A percentile compares a stretch with the other conserved stretches of the same genome.
Evolutionary conservation across 352 stramenopile genomes (phyloP).

Genomic region (Peronospora destructor): DNA sequence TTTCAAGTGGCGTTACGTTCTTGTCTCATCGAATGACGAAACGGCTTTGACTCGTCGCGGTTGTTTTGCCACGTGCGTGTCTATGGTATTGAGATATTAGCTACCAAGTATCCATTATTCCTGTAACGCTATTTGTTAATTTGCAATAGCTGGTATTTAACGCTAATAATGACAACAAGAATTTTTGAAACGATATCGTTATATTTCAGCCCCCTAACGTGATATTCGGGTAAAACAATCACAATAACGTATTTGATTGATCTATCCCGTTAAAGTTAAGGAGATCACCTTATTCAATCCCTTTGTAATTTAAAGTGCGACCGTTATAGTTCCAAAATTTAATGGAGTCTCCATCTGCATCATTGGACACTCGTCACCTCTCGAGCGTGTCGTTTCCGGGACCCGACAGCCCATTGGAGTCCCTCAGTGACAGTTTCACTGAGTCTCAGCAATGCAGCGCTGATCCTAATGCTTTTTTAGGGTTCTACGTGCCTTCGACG

Average conservation of each 20-base stretch:
- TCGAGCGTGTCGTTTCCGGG: constrained; percentile 25
- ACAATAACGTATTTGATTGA: too few relatives aligned
- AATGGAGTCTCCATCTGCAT: neutral
- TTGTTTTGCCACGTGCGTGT: constrained; percentile 31
- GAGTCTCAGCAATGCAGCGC: constrained; percentile 56
- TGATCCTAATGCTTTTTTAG: constrained; percentile 48
- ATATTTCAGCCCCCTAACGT: too few relatives aligned
- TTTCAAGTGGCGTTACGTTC: constrained; percentile 48
- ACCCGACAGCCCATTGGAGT: constrained; percentile 12
- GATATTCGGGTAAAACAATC: too few relatives aligned
- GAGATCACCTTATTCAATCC: too few relatives aligned
- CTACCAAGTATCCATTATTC: too few relatives aligned
- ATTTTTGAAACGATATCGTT: too few relatives aligned
- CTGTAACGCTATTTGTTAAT: too few relatives aligned
- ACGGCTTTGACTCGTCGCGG: constrained; percentile 30
- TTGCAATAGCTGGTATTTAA: too few relatives aligned
- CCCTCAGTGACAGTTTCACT: constrained; percentile 33
- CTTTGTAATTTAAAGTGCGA: too few relatives aligned
- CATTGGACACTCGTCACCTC: constrained; percentile 6
- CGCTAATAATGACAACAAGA: too few relatives aligned
- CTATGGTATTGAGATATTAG: too few relatives aligned
- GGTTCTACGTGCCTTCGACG: constrained; percentile 23
- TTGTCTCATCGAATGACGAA: constrained; percentile 45
- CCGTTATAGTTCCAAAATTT: neutral
- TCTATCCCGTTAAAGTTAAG: too few relatives aligned